Conservation (phyloP, 768 basidiomycete species). For the Rhodotorula sphaerocarpa region DNA sequence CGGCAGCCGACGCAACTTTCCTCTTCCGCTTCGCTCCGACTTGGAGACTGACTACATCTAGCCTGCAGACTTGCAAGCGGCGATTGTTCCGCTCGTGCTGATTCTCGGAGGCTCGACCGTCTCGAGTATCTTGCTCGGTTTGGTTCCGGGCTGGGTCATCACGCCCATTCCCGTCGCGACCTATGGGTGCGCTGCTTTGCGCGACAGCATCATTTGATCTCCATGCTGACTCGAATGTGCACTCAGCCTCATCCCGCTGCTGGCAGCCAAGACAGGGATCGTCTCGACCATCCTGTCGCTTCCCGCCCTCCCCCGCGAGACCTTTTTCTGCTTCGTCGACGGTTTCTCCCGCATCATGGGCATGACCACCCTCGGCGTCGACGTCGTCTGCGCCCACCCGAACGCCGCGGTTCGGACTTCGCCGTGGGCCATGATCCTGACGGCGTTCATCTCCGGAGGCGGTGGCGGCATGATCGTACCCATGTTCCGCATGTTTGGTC, state of each 20-base stretch:
- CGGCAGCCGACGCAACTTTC: too few relatives aligned
- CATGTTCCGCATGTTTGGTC: slow-evolving; percentile 20
- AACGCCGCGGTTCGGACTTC: slow-evolving; percentile 22
- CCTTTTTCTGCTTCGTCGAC: slow-evolving; percentile 32
- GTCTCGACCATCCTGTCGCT: slow-evolving; percentile 25
- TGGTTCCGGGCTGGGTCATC: slow-evolving; percentile 32
- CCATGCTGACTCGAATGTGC: not conserved
- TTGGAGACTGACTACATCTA: not conserved
- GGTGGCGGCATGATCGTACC: slow-evolving; percentile 34
- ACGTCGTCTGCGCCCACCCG: slow-evolving; percentile 32
- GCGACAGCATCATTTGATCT: too few relatives aligned
- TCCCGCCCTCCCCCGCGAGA: slow-evolving; percentile 33
- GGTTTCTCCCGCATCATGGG: slow-evolving; percentile 36
- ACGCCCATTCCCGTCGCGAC: slow-evolving; percentile 31
- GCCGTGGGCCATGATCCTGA: slow-evolving; percentile 32
- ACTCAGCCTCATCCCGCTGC: slow-evolving; percentile 24
- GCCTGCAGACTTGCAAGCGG: slow-evolving; percentile 26
- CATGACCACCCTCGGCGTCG: slow-evolving; percentile 36
- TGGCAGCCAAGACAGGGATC: slow-evolving; percentile 20
- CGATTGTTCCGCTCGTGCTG: slow-evolving; percentile 31
- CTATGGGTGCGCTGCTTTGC: slow-evolving; percentile 15
- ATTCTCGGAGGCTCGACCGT: slow-evolving; percentile 32
- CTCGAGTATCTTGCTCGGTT: slow-evolving; percentile 20
- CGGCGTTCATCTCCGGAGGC: slow-evolving; percentile 29
- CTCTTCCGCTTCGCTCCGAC: too few relatives aligned